Evolutionary conservation across 2,329 filamentous ascomycete species (phyloP).

Genomic region (Claviceps fusiformis): DNA sequence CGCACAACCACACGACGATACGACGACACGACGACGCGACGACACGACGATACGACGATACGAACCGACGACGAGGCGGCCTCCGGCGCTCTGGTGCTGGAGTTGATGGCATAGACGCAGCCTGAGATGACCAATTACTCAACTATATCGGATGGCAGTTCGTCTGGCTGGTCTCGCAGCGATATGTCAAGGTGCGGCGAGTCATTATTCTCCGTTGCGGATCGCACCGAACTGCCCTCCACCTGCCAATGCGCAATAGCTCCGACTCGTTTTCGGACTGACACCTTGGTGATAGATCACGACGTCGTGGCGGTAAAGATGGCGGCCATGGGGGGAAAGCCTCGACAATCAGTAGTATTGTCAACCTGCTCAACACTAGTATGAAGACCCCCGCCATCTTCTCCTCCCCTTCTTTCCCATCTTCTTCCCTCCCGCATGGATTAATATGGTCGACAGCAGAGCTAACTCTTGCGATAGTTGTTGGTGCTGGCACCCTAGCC

Average conservation of each 20-base stretch:
- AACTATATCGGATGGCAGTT: slow-evolving; percentile 34
- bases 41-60: not conserved
- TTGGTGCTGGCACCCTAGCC: slow-evolving; percentile 86
- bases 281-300: slow-evolving; percentile 26
- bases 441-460: not conserved
- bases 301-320: slow-evolving; percentile 56
- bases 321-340: slow-evolving; percentile 58
- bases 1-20: not conserved
- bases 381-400: slow-evolving; percentile 16
- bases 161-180: slow-evolving; percentile 24
- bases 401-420: not conserved
- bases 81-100: slow-evolving; percentile 3
- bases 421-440: no score
- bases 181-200: slow-evolving; percentile 35
- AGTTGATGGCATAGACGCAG: not conserved
- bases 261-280: not conserved
- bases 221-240: not conserved
- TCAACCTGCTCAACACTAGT: slow-evolving; percentile 97
- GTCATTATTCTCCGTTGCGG: not conserved
- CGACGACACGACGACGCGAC: not conserved
- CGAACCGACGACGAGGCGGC: no score
- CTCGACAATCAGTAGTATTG: slow-evolving; percentile 77
- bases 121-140: slow-evolving; percentile 41
- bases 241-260: not conserved
- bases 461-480: slow-evolving; percentile 42